A percentile compares a stretch with the other conserved stretches of the same genome.
Conservation (phyloP, 1,284 basidiomycete genomes). For the Retiboletus fuscus region DNA sequence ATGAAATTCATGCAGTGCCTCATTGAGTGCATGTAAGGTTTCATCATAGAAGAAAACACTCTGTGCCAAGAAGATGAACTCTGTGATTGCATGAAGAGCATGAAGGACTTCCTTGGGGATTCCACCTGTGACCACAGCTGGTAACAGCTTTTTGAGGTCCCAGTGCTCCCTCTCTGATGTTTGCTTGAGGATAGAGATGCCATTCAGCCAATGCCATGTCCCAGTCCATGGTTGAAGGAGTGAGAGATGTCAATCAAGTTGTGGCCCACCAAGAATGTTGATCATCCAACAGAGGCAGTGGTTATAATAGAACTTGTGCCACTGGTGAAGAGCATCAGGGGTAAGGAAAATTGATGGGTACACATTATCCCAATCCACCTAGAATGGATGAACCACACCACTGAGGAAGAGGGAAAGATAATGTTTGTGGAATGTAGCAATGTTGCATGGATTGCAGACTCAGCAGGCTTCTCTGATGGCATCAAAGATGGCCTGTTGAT, state of each 20-base stretch:
- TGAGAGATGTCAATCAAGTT: neutral
- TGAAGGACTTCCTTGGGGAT: conserved; percentile 7
- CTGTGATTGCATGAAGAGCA: conserved; percentile 22
- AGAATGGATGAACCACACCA: conserved; percentile 24
- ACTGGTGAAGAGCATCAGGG: neutral
- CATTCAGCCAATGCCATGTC: neutral
- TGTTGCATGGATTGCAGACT: no score
- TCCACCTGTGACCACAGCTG: neutral
- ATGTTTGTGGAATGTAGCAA: conserved; percentile 11
- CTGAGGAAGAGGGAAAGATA: conserved; percentile 8
- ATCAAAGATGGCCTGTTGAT: no score
- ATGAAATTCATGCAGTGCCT: conserved; percentile 25
- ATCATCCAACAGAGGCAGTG: neutral
- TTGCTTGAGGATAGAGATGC: conserved; percentile 11
- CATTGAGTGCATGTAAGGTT: conserved; percentile 9
- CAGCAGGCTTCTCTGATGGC: no score
- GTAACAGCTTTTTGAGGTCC: conserved; percentile 4
- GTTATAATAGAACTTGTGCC: neutral
- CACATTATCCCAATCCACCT: conserved; percentile 22
- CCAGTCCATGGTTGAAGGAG: neutral
- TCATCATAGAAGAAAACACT: neutral
- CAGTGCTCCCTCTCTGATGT: neutral
- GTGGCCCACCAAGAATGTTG: no score
- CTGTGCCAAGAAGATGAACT: conserved; percentile 35
- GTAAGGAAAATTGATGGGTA: conserved; percentile 29